Base-by-base conservation (phyloP, 768 basidiomycete species). In the Lactarius hengduanensis region DNA sequence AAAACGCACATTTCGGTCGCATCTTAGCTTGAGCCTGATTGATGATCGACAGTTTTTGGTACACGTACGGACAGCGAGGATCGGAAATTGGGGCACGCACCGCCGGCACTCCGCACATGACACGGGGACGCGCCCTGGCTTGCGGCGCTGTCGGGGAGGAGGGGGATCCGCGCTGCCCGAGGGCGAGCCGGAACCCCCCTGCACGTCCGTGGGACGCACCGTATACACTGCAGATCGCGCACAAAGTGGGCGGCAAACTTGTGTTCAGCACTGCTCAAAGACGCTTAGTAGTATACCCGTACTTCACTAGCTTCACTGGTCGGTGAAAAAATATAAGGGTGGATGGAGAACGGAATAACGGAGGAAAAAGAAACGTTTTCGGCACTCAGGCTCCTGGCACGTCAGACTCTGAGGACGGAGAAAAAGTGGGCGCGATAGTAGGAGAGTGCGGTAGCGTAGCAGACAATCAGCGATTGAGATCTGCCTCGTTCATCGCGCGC, bases 11-110 rank as follows among this genome's bases (percentile, higher is more conserved):
- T 84, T 84, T 71, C 83, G 82, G 72, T 89, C 87, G 70, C 88
- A 90, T 38, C 83, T 81, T 53, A 90, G 78, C 74, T 90, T 89
- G 50, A 89, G 78, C 55, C 87, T 80, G 57, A 68, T 26, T 13
- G 38, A 32, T 30, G 26, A 57, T 20, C 30, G 40, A 28, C 2
- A 41, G 41, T 45, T 10, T 10, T 45, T 20, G 57, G 57, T 40
- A 56, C 20, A 60, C 28, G 28, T 26, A 34, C 5, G n/a, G 41
- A 26, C 47, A 28, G 64, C 45, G 6, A 15, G 22, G 18, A 20
- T 34, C 22, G 4, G 22, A 43, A 50, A 53, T 6, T 4, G 36
- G 16, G n/a, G 26, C 16, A 65, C 77, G 43, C 63, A 77, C 79
- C 79, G 75, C 71, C 77, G 73, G 67, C 77, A 78, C 69, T 80